Base-by-base conservation (phyloP, 2,329 filamentous ascomycete species). In the Ophiostoma tasmaniense region DNA sequence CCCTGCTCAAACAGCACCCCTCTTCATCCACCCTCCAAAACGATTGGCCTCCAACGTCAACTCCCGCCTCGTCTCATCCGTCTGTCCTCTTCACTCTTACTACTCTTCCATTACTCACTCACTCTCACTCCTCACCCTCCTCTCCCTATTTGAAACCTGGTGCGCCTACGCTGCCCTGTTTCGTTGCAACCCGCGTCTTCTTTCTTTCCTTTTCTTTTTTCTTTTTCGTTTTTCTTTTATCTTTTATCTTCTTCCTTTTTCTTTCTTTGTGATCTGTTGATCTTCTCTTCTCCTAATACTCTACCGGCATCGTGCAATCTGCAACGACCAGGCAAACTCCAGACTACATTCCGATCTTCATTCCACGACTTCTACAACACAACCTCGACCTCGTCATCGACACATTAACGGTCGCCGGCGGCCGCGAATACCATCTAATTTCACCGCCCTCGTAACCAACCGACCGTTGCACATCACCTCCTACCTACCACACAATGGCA, bases 401-500 rank as follows among this genome's bases (percentile, higher is more conserved):
- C 55, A 61, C 22, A 25, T 13, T 33, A 28, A 61, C 25, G 55
- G 55, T 55, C 50, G 50, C n/a, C 50, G 50, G 50, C 50, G 50
- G 50, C 50, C 50, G 17, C 22, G 33, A 33, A n/a, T n/a, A n/a
- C n/a, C n/a, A n/a, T n/a, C n/a, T n/a, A n/a, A n/a, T n/a, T n/a
- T n/a, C n/a, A n/a, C n/a, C n/a, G n/a, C n/a, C n/a, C n/a, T n/a
- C n/a, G n/a, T n/a, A n/a, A n/a, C n/a, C n/a, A n/a, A n/a, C n/a
- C n/a, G n/a, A n/a, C n/a, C n/a, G n/a, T n/a, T n/a, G n/a, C n/a
- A n/a, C n/a, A n/a, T n/a, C n/a, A n/a, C n/a, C n/a, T n/a, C n/a
- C n/a, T n/a, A 25, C 6, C 22, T 30, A 30, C 52, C 8, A 52
- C 55, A 28, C 45, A 30, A 70, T 93, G 90, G 88, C 90, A 75